These are phyloP conservation scores for Neocatenulostroma microsporum DNA, from an alignment of 2,329 filamentous ascomycete genomes.

Conservation along the genomic window DNA sequence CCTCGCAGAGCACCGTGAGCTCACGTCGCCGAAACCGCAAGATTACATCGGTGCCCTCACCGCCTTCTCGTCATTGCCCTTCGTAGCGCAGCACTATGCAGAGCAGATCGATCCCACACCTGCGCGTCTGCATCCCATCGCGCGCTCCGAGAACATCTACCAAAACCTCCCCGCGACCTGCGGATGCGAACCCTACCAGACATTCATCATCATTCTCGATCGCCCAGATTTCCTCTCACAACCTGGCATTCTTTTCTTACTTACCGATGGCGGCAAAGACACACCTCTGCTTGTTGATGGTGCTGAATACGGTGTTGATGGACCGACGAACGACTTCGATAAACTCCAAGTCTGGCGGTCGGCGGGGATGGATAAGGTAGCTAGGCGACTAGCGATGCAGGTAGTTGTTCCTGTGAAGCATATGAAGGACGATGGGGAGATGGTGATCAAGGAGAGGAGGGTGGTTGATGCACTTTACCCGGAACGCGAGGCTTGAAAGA, in stretches of 20 bases:
- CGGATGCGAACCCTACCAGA: not conserved
- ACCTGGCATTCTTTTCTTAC: not conserved
- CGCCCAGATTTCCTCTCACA: not conserved
- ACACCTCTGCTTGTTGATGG: not conserved
- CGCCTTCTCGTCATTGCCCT: not conserved
- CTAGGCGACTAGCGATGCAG: not conserved
- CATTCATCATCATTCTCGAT: not conserved
- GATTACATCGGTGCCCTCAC: constrained; percentile 1
- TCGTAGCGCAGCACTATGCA: too few species aligned
- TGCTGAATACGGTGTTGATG: too few species aligned
- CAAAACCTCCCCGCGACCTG: too few species aligned
- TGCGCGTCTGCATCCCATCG: not conserved
- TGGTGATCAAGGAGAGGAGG: too few species aligned
- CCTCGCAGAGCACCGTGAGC: not conserved
- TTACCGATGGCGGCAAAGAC: not conserved
- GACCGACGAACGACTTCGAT: not conserved
- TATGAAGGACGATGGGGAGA: too few species aligned
- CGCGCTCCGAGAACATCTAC: not conserved
- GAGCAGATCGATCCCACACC: not conserved
- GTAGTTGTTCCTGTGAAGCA: too few species aligned
- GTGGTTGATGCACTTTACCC: too few species aligned
- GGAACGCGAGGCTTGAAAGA: too few species aligned
- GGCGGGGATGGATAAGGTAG: not conserved
- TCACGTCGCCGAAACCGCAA: not conserved
- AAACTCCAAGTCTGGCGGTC: not conserved